These are phyloP conservation scores for Seminavis robusta DNA, from an alignment of 108 stramenopile genomes.

Conservation along the genomic window DNA sequence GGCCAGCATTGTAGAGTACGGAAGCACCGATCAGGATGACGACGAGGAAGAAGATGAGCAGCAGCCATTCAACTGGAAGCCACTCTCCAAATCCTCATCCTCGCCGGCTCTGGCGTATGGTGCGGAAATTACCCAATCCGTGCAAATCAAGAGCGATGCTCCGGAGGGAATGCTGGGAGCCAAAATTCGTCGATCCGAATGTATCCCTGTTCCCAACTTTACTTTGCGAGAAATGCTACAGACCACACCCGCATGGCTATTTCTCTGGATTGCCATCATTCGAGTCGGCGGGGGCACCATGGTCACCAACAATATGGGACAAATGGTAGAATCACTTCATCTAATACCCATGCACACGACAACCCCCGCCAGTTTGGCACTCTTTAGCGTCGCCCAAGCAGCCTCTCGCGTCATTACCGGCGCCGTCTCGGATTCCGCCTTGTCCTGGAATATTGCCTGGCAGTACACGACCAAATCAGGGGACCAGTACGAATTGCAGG, in stretches of 20 bases:
- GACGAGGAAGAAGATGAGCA: no score
- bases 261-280: constrained; percentile 72
- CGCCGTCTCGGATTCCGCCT: constrained; percentile 53
- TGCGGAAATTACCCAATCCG: no score
- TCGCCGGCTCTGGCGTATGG: no score
- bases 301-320: constrained; percentile 81
- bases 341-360: constrained; percentile 37
- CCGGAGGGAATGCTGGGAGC: no score
- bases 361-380: constrained; percentile 59
- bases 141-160: no score
- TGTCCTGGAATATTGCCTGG: constrained; percentile 46
- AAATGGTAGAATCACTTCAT: constrained; percentile 79
- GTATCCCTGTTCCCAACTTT: no score
- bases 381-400: constrained; percentile 80
- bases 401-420: constrained; percentile 72
- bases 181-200: no score
- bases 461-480: no score
- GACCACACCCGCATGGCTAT: constrained; percentile 66
- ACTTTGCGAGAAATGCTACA: constrained; percentile 70
- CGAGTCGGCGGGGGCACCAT: constrained; percentile 77
- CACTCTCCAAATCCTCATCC: no score
- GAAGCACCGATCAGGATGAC: no score
- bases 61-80: no score
- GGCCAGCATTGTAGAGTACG: no score
- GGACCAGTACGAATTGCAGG: constrained; percentile 25